These are phyloP conservation scores for Comarum palustre DNA, from an alignment of 306 rosid species.

Conservation along the genomic window DNA sequence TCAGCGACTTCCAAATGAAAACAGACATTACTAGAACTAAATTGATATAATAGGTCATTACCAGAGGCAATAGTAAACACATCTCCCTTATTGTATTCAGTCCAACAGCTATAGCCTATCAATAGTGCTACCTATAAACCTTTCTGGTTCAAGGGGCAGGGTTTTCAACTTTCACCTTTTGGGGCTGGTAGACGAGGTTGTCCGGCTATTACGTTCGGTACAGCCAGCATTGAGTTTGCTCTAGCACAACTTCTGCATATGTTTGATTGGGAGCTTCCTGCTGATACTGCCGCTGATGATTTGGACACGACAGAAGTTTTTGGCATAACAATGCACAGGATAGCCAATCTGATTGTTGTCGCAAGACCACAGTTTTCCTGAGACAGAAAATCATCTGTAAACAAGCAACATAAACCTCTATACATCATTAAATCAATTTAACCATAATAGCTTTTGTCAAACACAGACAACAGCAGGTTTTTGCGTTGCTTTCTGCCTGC, in stretches of 20 bases:
- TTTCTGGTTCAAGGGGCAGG: slow-evolving; percentile 53
- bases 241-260: slow-evolving; percentile 62
- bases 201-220: slow-evolving; percentile 43
- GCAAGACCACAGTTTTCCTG: slow-evolving; percentile 43
- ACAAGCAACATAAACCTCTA: background rate
- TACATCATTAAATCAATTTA: background rate
- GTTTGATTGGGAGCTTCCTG: slow-evolving; percentile 70
- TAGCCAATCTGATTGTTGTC: slow-evolving; percentile 37
- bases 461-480: too few species aligned
- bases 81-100: too few species aligned
- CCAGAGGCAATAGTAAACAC: too few species aligned
- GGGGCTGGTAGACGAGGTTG: slow-evolving; percentile 74
- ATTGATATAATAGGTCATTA: too few species aligned
- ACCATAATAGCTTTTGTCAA: too few species aligned
- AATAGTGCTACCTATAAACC: too few species aligned
- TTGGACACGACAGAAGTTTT: slow-evolving; percentile 54
- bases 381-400: slow-evolving; percentile 1
- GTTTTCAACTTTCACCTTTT: slow-evolving; percentile 62
- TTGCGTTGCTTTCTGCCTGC: too few species aligned
- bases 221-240: slow-evolving; percentile 52
- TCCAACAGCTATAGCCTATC: too few species aligned
- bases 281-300: slow-evolving; percentile 37
- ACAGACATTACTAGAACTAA: too few species aligned
- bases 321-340: slow-evolving; percentile 66
- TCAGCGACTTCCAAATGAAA: too few species aligned